Base-by-base conservation (phyloP, 306 rosid species). In the Vigna trinervia region DNA sequence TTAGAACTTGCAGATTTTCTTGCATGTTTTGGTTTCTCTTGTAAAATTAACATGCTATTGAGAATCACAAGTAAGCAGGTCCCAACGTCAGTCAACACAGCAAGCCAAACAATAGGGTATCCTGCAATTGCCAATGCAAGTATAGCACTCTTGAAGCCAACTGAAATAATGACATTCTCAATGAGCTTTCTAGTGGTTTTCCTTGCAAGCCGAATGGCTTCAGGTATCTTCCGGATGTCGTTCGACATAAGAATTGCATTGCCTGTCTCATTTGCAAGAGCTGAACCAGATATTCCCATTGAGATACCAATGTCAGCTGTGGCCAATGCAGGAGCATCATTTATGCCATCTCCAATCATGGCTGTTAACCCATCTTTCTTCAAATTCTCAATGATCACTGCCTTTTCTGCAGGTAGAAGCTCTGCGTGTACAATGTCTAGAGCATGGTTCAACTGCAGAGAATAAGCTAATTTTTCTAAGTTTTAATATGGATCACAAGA, bases 261-360 rank as follows among this genome's bases (percentile, higher is more conserved):
- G 46, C 94, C 89, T 19, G 98, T 84, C 64, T 92, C 96, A 39
- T 83, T 81, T 17, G 98, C 96, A 1, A 94, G 94, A 45, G 94
- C 96, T 10, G 98, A 90, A 43, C 98, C 98, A 0, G 96, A 89
- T 71, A 92, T 87, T 62, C 97, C 98, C 98, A 94, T 94, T 7
- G 98, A 92, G 82, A 94, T 89, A 8, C 97, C 98, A 0, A 94
- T 89, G 65, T 94, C 91, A 4, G 98, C 96, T 7, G 90, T 81
- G 15, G 98, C 98, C 78, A 94, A 82, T 23, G 98, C 98, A 6
- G 94, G 97, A 15, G 97, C 97, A 15, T 94, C 98, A 11, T 94
- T 94, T 11, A 94, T 30, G 47, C 98, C 98, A 50, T 94, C 98
- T 62, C 97, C 98, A 26, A 90, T 56, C 98, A 94, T 92, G 11